Percentiles rank a stretch among this genome's conserved stretches.
Conservation (phyloP, 163 green algal species). For the Chlorella variabilis region DNA sequence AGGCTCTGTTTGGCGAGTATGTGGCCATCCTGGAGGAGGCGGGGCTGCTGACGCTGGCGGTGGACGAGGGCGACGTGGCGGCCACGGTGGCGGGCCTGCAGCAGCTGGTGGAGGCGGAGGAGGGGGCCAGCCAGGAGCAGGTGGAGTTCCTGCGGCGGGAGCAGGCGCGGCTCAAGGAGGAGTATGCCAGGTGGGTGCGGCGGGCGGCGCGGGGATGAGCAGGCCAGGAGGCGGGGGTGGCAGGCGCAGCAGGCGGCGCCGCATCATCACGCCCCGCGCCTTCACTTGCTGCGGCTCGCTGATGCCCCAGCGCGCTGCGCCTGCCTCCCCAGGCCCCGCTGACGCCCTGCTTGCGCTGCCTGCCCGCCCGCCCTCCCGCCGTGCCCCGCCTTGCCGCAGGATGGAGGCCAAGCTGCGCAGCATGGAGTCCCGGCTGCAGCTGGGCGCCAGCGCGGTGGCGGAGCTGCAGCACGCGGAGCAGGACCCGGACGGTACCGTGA, state of each 20-base stretch:
- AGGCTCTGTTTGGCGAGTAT: conserved; percentile 23
- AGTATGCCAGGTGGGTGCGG: conserved; percentile 41
- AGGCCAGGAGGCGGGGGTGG: not conserved
- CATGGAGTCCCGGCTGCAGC: conserved; percentile 41
- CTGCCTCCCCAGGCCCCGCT: too few relatives aligned
- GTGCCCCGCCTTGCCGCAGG: too few relatives aligned
- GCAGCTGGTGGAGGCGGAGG: not conserved
- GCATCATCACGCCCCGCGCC: too few relatives aligned
- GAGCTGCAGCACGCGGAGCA: not conserved
- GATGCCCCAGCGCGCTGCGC: too few relatives aligned
- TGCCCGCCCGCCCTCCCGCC: too few relatives aligned
- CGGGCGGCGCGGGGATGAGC: not conserved
- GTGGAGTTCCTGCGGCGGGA: conserved; percentile 40
- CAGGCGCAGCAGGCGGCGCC: not conserved
- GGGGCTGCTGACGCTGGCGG: not conserved
- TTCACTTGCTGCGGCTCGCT: too few relatives aligned
- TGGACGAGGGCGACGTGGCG: not conserved
- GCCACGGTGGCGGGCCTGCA: not conserved
- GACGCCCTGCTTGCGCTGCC: too few relatives aligned
- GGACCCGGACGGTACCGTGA: not conserved
- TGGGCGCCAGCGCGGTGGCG: conserved; percentile 8
- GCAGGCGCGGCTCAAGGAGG: conserved; percentile 44
- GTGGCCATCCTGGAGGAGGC: conserved; percentile 18
- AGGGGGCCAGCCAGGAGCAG: conserved; percentile 9
- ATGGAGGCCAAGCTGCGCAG: conserved; percentile 46